Evolutionary conservation across 2,329 filamentous ascomycete genomes (phyloP).

Genomic region (Triangularia setosa): DNA sequence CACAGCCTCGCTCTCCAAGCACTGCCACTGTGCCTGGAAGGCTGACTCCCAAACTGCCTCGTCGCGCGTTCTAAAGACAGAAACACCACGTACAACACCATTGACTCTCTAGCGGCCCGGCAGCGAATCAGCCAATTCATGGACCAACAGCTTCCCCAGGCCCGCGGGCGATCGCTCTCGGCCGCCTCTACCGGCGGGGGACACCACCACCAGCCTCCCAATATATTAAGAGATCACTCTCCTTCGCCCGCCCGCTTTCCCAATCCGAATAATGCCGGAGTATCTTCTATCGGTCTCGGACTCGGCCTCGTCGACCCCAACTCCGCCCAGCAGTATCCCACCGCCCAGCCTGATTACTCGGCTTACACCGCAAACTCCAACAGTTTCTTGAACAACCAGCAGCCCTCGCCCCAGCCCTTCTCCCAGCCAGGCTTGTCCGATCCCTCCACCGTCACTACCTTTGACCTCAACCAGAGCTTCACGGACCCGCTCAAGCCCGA

Average conservation of each 20-base stretch:
- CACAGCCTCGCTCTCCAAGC: conserved; percentile 40
- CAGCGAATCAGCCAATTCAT: conserved; percentile 32
- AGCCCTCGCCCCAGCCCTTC: conserved; percentile 41
- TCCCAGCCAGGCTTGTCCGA: conserved; percentile 37
- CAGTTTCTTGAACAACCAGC: conserved; percentile 49
- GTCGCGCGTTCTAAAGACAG: conserved; percentile 35
- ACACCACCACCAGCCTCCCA: conserved; percentile 53
- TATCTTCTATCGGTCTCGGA: conserved; percentile 49
- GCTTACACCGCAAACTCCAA: conserved; percentile 42
- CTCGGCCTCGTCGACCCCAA: conserved; percentile 53
- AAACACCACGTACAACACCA: conserved; percentile 27
- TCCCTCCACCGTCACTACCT: conserved; percentile 35
- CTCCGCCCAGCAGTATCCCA: conserved; percentile 37
- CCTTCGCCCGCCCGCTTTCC: conserved; percentile 56
- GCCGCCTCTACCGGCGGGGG: conserved; percentile 36
- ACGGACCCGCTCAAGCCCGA: conserved; percentile 41
- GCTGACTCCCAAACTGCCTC: conserved; percentile 48
- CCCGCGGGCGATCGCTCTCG: conserved; percentile 60
- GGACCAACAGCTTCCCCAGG: conserved; percentile 47
- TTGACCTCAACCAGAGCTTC: conserved; percentile 43
- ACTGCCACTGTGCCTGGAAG: conserved; percentile 41
- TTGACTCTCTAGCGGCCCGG: background rate
- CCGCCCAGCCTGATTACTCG: conserved; percentile 42
- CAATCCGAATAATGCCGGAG: conserved; percentile 42
- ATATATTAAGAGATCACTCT: conserved; percentile 68